Evolutionary conservation across 108 stramenopile species (phyloP).

Genomic region (Licmophora abbreviata): DNA sequence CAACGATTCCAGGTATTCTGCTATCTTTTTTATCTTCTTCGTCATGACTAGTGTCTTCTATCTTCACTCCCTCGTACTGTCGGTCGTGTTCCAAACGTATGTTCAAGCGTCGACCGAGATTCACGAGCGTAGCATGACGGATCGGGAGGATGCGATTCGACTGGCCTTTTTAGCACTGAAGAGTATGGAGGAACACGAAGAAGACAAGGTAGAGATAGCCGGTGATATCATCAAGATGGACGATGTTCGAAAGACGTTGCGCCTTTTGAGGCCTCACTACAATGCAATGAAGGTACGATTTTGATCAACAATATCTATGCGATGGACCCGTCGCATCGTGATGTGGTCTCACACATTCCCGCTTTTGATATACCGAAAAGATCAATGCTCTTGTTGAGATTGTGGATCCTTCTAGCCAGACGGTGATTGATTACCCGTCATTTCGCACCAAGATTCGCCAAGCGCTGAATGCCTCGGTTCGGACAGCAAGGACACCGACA

Average conservation of each 20-base stretch:
- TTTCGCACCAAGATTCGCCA: slow-evolving; percentile 46
- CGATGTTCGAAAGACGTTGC: slow-evolving; percentile 27
- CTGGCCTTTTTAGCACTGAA: slow-evolving; percentile 30
- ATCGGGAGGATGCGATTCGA: slow-evolving; percentile 36
- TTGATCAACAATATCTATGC: no score
- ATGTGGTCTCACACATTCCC: no score
- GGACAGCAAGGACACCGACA: slow-evolving; percentile 25
- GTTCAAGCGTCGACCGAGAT: slow-evolving; percentile 36
- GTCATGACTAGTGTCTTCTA: slow-evolving; percentile 34
- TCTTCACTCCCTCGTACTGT: slow-evolving; percentile 43
- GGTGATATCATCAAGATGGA: slow-evolving; percentile 15
- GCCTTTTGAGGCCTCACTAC: slow-evolving; percentile 49
- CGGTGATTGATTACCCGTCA: slow-evolving; percentile 31
- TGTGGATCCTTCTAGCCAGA: slow-evolving; percentile 25
- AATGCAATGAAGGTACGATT: no score
- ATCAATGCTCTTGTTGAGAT: slow-evolving; percentile 53
- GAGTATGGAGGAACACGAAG: not conserved
- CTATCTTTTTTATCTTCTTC: slow-evolving; percentile 48
- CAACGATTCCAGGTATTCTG: slow-evolving; percentile 11
- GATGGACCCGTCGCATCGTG: no score
- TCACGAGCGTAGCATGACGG: slow-evolving; percentile 20
- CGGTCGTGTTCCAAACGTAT: slow-evolving; percentile 56
- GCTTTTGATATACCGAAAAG: slow-evolving; percentile 30
- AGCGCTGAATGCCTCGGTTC: slow-evolving; percentile 41
- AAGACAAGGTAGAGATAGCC: slow-evolving; percentile 5